Evolutionary conservation across 2,329 filamentous ascomycete species (phyloP).

Genomic region (Alternaria sp.): DNA sequence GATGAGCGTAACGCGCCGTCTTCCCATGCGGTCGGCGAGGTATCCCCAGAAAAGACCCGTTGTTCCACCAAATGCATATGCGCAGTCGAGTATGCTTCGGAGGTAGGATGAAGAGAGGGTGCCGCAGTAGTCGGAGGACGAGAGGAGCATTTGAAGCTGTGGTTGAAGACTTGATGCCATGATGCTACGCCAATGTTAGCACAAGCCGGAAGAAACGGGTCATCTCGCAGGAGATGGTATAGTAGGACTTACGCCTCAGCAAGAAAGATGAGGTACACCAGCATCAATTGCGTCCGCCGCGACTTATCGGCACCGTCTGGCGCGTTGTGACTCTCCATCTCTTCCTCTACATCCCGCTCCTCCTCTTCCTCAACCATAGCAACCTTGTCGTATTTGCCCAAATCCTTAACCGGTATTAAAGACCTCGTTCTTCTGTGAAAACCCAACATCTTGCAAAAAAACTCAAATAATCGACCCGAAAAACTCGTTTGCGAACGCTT

Average conservation of each 20-base stretch:
- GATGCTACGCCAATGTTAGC: slow-evolving; percentile 39
- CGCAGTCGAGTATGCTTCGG: slow-evolving; percentile 56
- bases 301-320: slow-evolving; percentile 27
- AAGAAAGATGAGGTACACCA: slow-evolving; percentile 56
- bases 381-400: slow-evolving; percentile 51
- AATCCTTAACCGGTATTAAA: slow-evolving; percentile 52
- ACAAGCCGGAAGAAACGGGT: slow-evolving; percentile 1
- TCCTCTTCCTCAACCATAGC: slow-evolving; percentile 38
- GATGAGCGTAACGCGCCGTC: slow-evolving; percentile 52
- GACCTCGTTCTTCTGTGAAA: slow-evolving; percentile 52
- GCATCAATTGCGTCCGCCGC: slow-evolving; percentile 44
- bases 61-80: slow-evolving; percentile 55
- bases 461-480: slow-evolving; percentile 5
- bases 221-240: background rate
- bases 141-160: slow-evolving; percentile 55
- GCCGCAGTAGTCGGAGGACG: slow-evolving; percentile 53
- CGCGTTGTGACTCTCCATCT: slow-evolving; percentile 31
- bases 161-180: slow-evolving; percentile 57
- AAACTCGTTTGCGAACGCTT: slow-evolving; percentile 4
- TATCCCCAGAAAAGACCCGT: slow-evolving; percentile 55
- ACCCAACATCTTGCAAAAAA: slow-evolving; percentile 48
- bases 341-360: slow-evolving; percentile 34
- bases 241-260: slow-evolving; percentile 51
- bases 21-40: slow-evolving; percentile 52
- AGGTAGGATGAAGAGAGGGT: slow-evolving; percentile 55